Percentiles rank a stretch among this genome's conserved stretches.
phyloP scores from a whole-genome alignment of 2,329 filamentous ascomycete genomes.

The Fusarium transvaalense region DNA sequence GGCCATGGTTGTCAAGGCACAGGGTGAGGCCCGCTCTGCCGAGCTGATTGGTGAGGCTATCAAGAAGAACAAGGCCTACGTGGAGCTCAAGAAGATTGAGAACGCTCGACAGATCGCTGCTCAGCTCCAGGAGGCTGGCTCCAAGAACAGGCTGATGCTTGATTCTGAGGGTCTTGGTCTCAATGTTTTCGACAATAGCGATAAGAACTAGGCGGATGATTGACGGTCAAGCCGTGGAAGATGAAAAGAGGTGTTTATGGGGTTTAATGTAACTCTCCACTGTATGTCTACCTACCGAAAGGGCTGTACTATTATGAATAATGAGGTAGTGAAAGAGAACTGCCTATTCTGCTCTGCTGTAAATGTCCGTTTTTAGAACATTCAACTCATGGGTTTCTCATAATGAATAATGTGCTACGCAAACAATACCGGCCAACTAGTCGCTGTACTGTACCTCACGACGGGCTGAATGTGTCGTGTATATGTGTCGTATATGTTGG shows the following conservation, averaged over 20 bases:
- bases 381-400: background rate
- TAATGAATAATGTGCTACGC: background rate
- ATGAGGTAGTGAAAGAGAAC: slow-evolving; percentile 40
- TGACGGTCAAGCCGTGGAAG: background rate
- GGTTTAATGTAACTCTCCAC: slow-evolving; percentile 58
- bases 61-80: slow-evolving; percentile 98
- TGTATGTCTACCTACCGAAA: slow-evolving; percentile 57
- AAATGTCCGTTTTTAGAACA: background rate
- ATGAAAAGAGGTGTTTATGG: slow-evolving; percentile 24
- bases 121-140: slow-evolving; percentile 85
- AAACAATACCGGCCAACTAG: background rate
- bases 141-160: slow-evolving; percentile 93
- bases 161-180: slow-evolving; percentile 91
- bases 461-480: background rate
- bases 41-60: slow-evolving; percentile 98
- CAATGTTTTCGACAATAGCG: slow-evolving; percentile 76
- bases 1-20: slow-evolving; percentile 96
- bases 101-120: slow-evolving; percentile 91
- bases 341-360: slow-evolving; percentile 44
- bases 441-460: background rate
- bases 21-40: slow-evolving; percentile 98
- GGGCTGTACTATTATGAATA: slow-evolving; percentile 50
- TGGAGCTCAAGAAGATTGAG: slow-evolving; percentile 98
- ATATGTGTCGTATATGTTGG: too few species aligned
- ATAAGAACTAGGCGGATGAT: slow-evolving; percentile 53